Evolutionary conservation across 768 basidiomycete species (phyloP), one percentile per base, ranked within the genome.

Genomic region (Tubosaeta brunneosetosa): DNA sequence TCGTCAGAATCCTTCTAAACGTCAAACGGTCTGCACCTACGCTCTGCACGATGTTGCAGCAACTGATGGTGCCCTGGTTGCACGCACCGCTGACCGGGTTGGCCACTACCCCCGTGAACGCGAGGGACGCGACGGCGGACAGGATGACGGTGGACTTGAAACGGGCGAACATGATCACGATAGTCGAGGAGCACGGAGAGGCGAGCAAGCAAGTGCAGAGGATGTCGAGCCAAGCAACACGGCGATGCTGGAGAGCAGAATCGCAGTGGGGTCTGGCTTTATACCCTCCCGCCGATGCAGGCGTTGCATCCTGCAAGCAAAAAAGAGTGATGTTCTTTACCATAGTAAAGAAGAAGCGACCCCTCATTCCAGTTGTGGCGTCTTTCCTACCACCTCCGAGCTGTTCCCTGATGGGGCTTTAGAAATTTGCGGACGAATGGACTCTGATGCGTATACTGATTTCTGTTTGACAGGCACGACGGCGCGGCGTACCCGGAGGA

Each of bases 81-180:
- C 61, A 62, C 22, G 50, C 50, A 29, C 29, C 37, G 29, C 7
- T 26, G 25, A 19, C 3, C 27, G 22, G 13, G 45, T 43, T 43
- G 13, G 40, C 55, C 33, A 31, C 47, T 31, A 25, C 48, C 6
- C 6, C 44, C 7, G 55, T 50, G 45, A 52, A 6, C 3, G 50
- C 60, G 19, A 51, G 27, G 31, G 48, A 50, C 22, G 50, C 48
- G 42, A 53, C 34, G 47, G 53, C 42, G 13, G 55, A 55, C n/a
- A 52, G 33, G 41, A 51, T 7, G 47, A 57, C 32, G 22, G 53
- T 26, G 12, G 55, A 62, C 34, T 52, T 59, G 49, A 58, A 50
- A 13, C 47, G 43, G 31, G 52, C n/a, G 33, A 55, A 52, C 61
- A 62, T 63, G 50, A 11, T 44, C 16, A 14, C 38, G 33, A 33